Percentiles rank a stretch among this genome's conserved stretches.
phyloP scores from a whole-genome alignment of 2,329 filamentous ascomycete genomes.

The Aureobasidium sp. region DNA sequence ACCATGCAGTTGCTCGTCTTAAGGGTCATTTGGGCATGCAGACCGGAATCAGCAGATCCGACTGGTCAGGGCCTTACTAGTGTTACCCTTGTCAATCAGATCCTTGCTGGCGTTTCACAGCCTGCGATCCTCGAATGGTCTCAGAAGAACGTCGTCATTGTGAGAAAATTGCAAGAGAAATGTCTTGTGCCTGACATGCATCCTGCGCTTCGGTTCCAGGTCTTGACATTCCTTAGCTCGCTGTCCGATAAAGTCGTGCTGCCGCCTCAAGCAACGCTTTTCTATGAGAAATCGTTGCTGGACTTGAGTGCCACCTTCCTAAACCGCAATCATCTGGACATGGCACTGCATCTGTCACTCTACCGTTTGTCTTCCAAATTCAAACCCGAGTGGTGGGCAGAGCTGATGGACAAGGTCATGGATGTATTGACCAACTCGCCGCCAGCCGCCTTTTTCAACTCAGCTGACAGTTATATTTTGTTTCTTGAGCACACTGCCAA shows the following conservation, averaged over 20 bases:
- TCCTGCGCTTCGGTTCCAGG: constrained; percentile 16
- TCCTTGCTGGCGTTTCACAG: constrained; percentile 25
- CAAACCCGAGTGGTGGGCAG: constrained; percentile 7
- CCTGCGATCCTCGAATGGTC: constrained; percentile 28
- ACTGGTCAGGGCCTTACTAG: constrained; percentile 23
- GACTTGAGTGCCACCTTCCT: constrained; percentile 3
- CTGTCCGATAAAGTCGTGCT: constrained; percentile 11
- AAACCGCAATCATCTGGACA: constrained; percentile 12
- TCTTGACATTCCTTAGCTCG: constrained; percentile 15
- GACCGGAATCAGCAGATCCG: constrained; percentile 18
- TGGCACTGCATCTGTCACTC: constrained; percentile 1
- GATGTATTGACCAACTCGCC: neutral
- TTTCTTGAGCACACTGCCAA: neutral
- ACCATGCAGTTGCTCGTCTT: constrained; percentile 31
- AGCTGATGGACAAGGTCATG: constrained; percentile 1
- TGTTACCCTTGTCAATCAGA: constrained; percentile 25
- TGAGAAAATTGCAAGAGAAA: constrained; percentile 31
- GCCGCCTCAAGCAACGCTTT: constrained; percentile 8
- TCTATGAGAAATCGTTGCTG: constrained; percentile 15
- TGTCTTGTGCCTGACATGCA: constrained; percentile 19
- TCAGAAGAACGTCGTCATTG: constrained; percentile 24
- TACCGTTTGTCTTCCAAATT: neutral
- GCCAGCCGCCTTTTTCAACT: neutral
- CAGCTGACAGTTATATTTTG: neutral
- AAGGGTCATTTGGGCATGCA: constrained; percentile 27